These are phyloP conservation scores for Ceratocystis diversiconidia DNA, from an alignment of 2,329 filamentous ascomycete species.

Conservation along the genomic window DNA sequence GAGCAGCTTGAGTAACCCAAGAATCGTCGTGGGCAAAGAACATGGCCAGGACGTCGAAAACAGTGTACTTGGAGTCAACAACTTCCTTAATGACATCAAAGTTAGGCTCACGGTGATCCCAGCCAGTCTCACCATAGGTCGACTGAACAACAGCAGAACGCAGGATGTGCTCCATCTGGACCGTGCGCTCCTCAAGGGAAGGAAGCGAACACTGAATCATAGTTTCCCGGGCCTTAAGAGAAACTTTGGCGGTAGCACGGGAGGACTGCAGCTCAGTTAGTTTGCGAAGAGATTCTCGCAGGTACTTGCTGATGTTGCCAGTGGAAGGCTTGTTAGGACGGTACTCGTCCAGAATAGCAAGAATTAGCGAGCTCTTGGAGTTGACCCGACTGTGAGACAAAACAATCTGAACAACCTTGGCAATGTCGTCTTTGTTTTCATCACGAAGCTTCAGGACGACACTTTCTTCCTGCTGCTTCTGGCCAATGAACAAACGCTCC, in stretches of 20 bases:
- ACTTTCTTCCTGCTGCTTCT: constrained; percentile 77
- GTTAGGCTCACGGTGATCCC: constrained; percentile 88
- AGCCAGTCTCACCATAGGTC: constrained; percentile 92
- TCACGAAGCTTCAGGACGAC: constrained; percentile 88
- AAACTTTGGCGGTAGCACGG: constrained; percentile 77
- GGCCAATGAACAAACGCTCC: constrained; percentile 76
- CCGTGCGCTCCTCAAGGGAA: constrained; percentile 83
- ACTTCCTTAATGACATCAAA: constrained; percentile 90
- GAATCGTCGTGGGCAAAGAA: constrained; percentile 93
- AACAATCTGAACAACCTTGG: constrained; percentile 72
- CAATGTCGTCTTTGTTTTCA: constrained; percentile 85
- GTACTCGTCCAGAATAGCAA: constrained; percentile 88
- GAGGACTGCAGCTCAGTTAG: constrained; percentile 81
- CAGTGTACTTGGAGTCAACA: constrained; percentile 95
- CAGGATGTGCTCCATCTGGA: constrained; percentile 97
- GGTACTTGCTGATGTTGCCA: constrained; percentile 76
- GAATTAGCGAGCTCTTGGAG: constrained; percentile 83
- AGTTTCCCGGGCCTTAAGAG: constrained; percentile 90
- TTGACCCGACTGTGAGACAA: constrained; percentile 86
- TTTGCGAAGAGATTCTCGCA: constrained; percentile 68
- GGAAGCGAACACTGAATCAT: constrained; percentile 95
- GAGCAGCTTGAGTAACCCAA: constrained; percentile 83
- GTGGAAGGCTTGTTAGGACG: constrained; percentile 84
- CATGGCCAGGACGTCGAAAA: constrained; percentile 85
- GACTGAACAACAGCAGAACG: constrained; percentile 91